Evolutionary conservation across 1,139 yeast species (phyloP), one percentile per base, ranked within the genome.

Genomic region (Kodamaea suecica): DNA sequence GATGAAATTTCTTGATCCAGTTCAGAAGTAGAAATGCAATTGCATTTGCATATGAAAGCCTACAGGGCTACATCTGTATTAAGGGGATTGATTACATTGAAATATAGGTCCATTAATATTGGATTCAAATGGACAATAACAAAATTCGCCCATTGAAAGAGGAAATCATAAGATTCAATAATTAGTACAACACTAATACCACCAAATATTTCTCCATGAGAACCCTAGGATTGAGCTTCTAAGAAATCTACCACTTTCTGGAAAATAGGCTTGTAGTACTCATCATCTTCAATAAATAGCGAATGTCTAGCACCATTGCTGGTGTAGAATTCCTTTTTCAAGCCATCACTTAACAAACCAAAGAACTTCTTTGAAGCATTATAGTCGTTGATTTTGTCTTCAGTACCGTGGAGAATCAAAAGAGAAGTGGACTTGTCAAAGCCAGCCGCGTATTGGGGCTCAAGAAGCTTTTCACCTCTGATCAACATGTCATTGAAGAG

Each of bases 401-500:
- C 41, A 4, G 60, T 49, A 23, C 73, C 72, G 44, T 68, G 74
- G 12, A 47, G 37, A 25, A 52, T 47, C 42, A 50, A 47, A 34
- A 51, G 36, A 3, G 42, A 55, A 43, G 54, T 78, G 81, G 24
- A 51, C 3, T 70, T 66, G 25, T 61, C 59, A 44, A 72, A 74
- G 38, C 66, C 61, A 14, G 62, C 41, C 21, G 69, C 75, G 44
- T 65, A 63, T 2, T 61, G 61, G 3, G 69, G 59, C 25, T 67
- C 59, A 33, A 70, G 53, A 41, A 83, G 63, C 25, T 61, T 59
- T 46, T 68, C 67, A 8, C 94, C 94, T 37, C 95, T 69, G 14
- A 53, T 57, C 31, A 86, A 53, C 70, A 85, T 81, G 45, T 82
- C 95, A 53, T 77, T 58, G 41, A 82, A 59, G 37, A 62, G 67